Base-by-base conservation (phyloP, 345 rosid species). In the Crucihimalaya himalaica region DNA sequence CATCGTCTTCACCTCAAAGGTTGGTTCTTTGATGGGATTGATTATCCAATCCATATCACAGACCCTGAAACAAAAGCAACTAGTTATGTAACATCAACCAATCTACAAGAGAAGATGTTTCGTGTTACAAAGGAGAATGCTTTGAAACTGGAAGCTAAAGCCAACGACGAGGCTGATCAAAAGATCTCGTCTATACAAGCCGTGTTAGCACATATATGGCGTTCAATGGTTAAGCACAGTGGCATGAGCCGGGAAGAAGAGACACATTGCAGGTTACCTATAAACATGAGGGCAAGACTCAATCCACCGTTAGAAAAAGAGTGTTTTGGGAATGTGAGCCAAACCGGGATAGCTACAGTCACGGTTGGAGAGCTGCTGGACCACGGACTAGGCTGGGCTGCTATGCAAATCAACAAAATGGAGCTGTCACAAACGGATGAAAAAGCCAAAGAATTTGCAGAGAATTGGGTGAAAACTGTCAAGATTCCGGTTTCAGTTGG, bases 121-220 rank as follows among this genome's bases (percentile, higher is more conserved):
- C 80, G 76, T 48, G 46, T 84, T 10, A 67, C 74, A 1, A 79
- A 58, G 32, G 72, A 74, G 54, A 71, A 68, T 6, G 70, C 63
- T 46, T 51, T 58, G 19, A 57, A 25, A 13, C 84, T 84, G 3
- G 80, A 82, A 71, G 75, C 77, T 34, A 81, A 81, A 73, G 82
- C 84, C 21, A 84, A 74, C 27, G 55, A 9, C 0, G 81, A 81
- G 18, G 43, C 58, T 59, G 56, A 42, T 23, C 8, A 47, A 51
- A 70, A 63, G 29, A 72, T 83, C 20, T 80, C 85, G 1, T 77
- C 81, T n/a, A 31, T 70, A 14, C 80, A 80, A 69, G 71, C 83
- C 11, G 74, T 80, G 25, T 39, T 77, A 25, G 81, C 66, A 18
- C 55, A 71, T 25, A n/a, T 75, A 15, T 84, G 85, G 87, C 5